Percentiles rank a stretch among this genome's conserved stretches.
Conservation (phyloP, 441 rosid species). For the Gossypium lobatum region DNA sequence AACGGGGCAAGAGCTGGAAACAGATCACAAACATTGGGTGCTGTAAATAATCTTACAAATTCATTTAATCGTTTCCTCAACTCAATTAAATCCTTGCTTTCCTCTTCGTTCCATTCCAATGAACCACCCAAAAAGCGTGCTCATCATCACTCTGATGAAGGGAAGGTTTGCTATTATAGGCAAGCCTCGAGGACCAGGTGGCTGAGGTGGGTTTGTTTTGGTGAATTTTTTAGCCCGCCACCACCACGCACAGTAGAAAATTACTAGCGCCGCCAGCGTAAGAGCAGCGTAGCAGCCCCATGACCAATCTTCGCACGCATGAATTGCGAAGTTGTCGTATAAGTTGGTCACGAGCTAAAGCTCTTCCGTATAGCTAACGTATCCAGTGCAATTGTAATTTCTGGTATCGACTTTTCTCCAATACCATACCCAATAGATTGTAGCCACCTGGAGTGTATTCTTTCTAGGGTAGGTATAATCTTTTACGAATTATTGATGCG, state of each 20-base stretch:
- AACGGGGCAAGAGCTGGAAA: conserved; percentile 15
- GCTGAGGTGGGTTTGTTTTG: no score
- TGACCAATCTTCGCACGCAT: neutral
- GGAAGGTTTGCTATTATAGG: conserved; percentile 18
- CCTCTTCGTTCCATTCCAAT: no score
- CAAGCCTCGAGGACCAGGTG: neutral
- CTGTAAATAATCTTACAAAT: neutral
- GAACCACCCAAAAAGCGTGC: conserved; percentile 3
- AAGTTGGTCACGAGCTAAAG: neutral
- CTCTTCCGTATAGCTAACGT: no score
- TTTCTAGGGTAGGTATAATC: no score
- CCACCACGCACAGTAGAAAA: neutral
- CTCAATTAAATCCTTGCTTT: neutral
- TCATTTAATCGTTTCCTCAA: neutral
- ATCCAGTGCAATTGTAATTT: no score
- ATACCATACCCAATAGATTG: no score
- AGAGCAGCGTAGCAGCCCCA: neutral
- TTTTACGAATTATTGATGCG: no score
- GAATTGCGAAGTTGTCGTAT: neutral
- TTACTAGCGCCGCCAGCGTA: neutral
- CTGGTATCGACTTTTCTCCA: no score
- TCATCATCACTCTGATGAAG: neutral
- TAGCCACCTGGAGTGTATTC: no score
- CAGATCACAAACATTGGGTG: conserved; percentile 16
- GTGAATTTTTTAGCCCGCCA: neutral